phyloP scores from a whole-genome alignment of 116 monocot genomes.

The Papilionanthe hybrid region DNA sequence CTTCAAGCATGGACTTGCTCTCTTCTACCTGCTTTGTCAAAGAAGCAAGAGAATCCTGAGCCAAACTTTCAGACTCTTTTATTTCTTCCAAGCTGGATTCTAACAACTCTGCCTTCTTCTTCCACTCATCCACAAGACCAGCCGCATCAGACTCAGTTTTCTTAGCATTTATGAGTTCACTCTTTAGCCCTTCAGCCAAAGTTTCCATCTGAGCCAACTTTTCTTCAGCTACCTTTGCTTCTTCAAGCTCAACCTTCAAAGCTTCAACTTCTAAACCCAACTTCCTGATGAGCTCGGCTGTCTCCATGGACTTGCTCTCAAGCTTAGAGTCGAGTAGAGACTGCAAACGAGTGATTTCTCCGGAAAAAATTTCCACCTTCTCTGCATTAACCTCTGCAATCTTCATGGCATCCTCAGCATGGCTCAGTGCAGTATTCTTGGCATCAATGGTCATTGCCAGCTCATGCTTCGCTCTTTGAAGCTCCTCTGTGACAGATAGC shows the following conservation, averaged over 20 bases:
- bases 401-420: slow-evolving; percentile 70
- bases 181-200: slow-evolving; percentile 35
- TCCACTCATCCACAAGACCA: slow-evolving; percentile 62
- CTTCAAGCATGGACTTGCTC: slow-evolving; percentile 16
- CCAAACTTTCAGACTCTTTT: slow-evolving; percentile 29
- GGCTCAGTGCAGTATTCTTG: slow-evolving; percentile 53
- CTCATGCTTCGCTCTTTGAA: slow-evolving; percentile 55
- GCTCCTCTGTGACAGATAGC: slow-evolving; percentile 54
- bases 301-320: slow-evolving; percentile 38
- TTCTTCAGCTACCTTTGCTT: slow-evolving; percentile 33
- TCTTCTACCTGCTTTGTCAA: slow-evolving; percentile 28
- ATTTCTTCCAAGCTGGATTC: slow-evolving; percentile 47
- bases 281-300: slow-evolving; percentile 33
- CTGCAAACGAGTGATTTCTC: slow-evolving; percentile 44
- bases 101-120: slow-evolving; percentile 50
- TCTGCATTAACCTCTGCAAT: slow-evolving; percentile 79
- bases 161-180: slow-evolving; percentile 51
- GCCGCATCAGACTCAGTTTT: slow-evolving; percentile 42
- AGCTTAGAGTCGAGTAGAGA: slow-evolving; percentile 47
- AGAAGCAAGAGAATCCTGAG: slow-evolving; percentile 38
- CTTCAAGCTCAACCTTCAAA: slow-evolving; percentile 49
- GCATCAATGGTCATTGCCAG: slow-evolving; percentile 50
- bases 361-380: slow-evolving; percentile 47
- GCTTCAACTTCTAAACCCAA: slow-evolving; percentile 36
- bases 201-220: slow-evolving; percentile 50